Evolutionary conservation across 805 yeast species (phyloP), one percentile per base, ranked within the genome.

Genomic region (Yamadazyma scolyti): DNA sequence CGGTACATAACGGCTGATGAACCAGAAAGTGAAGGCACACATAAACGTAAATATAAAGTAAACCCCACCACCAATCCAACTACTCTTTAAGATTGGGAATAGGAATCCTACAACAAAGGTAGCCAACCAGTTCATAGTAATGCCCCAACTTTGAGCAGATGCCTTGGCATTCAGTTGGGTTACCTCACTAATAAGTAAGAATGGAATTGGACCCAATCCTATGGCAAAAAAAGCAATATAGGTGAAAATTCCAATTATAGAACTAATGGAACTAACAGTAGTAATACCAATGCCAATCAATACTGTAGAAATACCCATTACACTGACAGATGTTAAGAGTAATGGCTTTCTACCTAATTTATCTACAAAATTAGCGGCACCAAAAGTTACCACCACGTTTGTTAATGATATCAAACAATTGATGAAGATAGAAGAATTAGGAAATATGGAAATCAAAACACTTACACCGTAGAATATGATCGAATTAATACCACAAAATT

Each of bases 121-220:
- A 7, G 95, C 82, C 8, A 85, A 45, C 97, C 97, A 90, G 54
- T 90, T 93, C 63, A 85, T 75, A 9, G 86, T 75, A 0, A 93
- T 87, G 9, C 96, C 97, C 68, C 85, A 82, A 52, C 95, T 81
- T 58, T 93, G 98, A 0, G 97, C 97, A 26, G 78, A 67, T 2
- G 89, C 89, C 35, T 78, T 79, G 2, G 90, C 90, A 37, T 78
- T 76, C 2, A 72, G 61, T 38, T 88, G 94, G 0, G 95, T 82
- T n/a, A 90, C 79, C 52, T 93, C 97, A 5, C 95, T 76, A 8
- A 90, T 80, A 31, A 89, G 59, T 43, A 90, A 61, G 60, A 93
- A 90, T 24, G 98, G 98, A 33, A 93, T 88, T 5, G 98, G 98
- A 0, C 98, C 98, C 39, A 88, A 55, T 0, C 98, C 98, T 20